phyloP scores from a whole-genome alignment of 1,139 yeast species.

The Pichia sp. region DNA sequence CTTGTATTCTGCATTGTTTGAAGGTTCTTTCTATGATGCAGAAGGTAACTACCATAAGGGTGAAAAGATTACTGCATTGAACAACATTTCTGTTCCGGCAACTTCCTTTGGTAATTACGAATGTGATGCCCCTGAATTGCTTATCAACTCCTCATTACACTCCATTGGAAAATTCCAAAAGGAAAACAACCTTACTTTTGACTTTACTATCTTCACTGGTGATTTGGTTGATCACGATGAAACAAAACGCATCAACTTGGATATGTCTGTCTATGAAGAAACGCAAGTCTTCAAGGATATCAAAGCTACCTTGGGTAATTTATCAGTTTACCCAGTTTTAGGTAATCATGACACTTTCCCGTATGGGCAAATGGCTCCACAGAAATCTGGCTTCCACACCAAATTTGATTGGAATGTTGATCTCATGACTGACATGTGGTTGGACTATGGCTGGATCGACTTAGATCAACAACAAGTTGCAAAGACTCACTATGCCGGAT shows the following conservation, averaged over 20 bases:
- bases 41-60: slow-evolving; percentile 17
- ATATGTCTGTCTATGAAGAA: slow-evolving; percentile 48
- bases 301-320: slow-evolving; percentile 44
- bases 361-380: slow-evolving; percentile 61
- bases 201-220: slow-evolving; percentile 62
- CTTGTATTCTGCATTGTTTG: slow-evolving; percentile 19
- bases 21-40: slow-evolving; percentile 18
- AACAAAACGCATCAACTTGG: slow-evolving; percentile 35
- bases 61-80: slow-evolving; percentile 4
- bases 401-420: slow-evolving; percentile 58
- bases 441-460: slow-evolving; percentile 39
- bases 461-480: slow-evolving; percentile 29
- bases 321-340: slow-evolving; percentile 58
- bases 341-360: slow-evolving; percentile 76
- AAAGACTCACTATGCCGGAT: slow-evolving; percentile 53
- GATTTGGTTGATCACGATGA: slow-evolving; percentile 38
- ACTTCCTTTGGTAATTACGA: slow-evolving; percentile 54
- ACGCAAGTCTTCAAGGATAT: slow-evolving; percentile 42
- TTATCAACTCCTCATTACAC: slow-evolving; percentile 49
- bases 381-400: slow-evolving; percentile 38
- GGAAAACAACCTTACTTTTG: slow-evolving; percentile 33
- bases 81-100: slow-evolving; percentile 35
- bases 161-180: slow-evolving; percentile 34
- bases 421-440: slow-evolving; percentile 54
- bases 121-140: slow-evolving; percentile 59